These are phyloP conservation scores for Ceratobasidium sp. DNA, from an alignment of 1,284 basidiomycete genomes.

Conservation along the genomic window DNA sequence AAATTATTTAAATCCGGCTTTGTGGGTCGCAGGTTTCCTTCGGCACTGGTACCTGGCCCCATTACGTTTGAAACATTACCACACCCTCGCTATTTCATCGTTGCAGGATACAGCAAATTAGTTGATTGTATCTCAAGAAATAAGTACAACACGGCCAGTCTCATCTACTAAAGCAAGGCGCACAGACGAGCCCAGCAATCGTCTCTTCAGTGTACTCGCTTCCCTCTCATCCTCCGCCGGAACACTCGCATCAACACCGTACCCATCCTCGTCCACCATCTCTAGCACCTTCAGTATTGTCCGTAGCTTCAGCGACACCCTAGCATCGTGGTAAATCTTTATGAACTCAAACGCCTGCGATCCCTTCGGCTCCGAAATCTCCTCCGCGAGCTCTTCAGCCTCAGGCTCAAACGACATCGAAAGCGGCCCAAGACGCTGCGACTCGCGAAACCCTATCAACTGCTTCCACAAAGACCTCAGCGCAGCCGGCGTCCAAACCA, in stretches of 20 bases:
- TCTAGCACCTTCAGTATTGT: conserved; percentile 38
- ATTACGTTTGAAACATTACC: too few species aligned
- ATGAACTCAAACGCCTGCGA: conserved; percentile 37
- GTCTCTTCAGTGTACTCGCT: background rate
- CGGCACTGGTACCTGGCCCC: too few species aligned
- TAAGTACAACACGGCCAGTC: conserved; percentile 14
- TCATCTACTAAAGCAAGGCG: conserved; percentile 29
- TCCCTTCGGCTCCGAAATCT: background rate
- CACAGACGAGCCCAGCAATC: conserved; percentile 26
- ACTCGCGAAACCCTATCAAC: conserved; percentile 30
- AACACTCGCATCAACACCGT: conserved; percentile 21
- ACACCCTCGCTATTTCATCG: too few species aligned
- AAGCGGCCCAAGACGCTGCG: conserved; percentile 32
- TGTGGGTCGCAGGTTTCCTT: conserved; percentile 22
- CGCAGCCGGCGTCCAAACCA: conserved; percentile 38
- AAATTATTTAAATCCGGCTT: conserved; percentile 38
- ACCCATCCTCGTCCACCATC: conserved; percentile 23
- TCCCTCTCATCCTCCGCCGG: background rate
- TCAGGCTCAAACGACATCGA: conserved; percentile 34
- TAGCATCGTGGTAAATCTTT: conserved; percentile 37
- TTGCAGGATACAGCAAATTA: too few species aligned
- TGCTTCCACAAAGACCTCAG: conserved; percentile 36
- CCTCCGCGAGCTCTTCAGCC: background rate
- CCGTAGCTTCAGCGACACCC: conserved; percentile 31
- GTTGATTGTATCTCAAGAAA: conserved; percentile 5